phyloP scores from a whole-genome alignment of 208 protist genomes.

The Trypanosoma cruzi region DNA sequence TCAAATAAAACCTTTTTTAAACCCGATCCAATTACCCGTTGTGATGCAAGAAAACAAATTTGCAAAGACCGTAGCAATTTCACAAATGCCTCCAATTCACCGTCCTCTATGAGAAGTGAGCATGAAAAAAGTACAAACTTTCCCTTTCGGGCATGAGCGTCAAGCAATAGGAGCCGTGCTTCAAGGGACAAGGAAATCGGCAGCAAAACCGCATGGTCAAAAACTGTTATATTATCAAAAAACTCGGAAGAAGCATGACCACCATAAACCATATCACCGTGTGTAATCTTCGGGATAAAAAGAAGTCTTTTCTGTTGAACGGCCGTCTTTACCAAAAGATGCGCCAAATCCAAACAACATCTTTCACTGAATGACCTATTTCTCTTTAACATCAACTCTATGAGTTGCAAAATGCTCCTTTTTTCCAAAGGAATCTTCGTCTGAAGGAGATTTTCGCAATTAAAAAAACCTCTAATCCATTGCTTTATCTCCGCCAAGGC shows the following conservation, averaged over 20 bases:
- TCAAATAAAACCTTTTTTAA: slow-evolving; percentile 33
- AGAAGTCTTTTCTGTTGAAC: slow-evolving; percentile 19
- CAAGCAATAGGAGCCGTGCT: slow-evolving; percentile 12
- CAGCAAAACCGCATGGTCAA: slow-evolving; percentile 22
- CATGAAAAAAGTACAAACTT: slow-evolving; percentile 32
- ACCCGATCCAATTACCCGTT: slow-evolving; percentile 4
- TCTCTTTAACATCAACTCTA: slow-evolving; percentile 9
- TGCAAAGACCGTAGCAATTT: slow-evolving; percentile 7
- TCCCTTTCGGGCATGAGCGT: not conserved
- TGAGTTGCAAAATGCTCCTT: not conserved
- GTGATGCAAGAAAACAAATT: slow-evolving; percentile 27
- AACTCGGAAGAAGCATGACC: slow-evolving; percentile 6
- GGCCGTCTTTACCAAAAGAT: slow-evolving; percentile 8
- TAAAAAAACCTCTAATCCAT: slow-evolving; percentile 19
- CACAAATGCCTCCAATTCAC: slow-evolving; percentile 16
- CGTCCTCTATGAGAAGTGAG: slow-evolving; percentile 17
- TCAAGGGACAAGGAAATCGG: slow-evolving; percentile 16
- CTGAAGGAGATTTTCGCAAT: too few species aligned
- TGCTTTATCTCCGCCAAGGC: slow-evolving; percentile 7
- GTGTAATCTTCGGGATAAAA: slow-evolving; percentile 14
- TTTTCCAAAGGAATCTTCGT: not conserved
- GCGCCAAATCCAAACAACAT: slow-evolving; percentile 3
- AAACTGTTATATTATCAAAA: not conserved
- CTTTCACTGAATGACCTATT: slow-evolving; percentile 7
- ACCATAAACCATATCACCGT: slow-evolving; percentile 6